phyloP scores from a whole-genome alignment of 345 rosid genomes.

The Brassica rapa region DNA sequence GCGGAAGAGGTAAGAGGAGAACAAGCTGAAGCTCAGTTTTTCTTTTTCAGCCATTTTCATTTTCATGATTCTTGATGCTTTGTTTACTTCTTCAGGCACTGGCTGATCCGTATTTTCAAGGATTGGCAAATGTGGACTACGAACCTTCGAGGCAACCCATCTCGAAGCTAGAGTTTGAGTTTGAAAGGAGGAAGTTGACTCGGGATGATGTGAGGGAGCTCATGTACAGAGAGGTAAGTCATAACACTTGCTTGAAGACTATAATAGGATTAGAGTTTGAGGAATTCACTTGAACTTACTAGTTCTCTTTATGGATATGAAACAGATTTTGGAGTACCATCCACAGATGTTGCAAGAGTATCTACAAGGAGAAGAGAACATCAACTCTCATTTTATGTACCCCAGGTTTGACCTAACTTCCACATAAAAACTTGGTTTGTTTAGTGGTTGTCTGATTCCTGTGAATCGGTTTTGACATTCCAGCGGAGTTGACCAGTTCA shows the following conservation, averaged over 20 bases:
- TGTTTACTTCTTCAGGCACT: conserved; percentile 60
- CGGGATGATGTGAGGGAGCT: conserved; percentile 86
- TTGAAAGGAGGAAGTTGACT: conserved; percentile 81
- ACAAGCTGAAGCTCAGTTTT: not conserved
- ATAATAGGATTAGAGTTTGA: conserved; percentile 3
- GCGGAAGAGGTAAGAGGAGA: conserved; percentile 74
- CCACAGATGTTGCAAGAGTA: conserved; percentile 75
- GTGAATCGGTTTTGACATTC: conserved; percentile 4
- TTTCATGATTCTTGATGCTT: conserved; percentile 15
- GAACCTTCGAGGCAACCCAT: conserved; percentile 84
- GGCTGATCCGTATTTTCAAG: conserved; percentile 83
- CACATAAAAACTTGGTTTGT: not conserved
- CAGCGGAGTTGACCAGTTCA: conserved; percentile 82
- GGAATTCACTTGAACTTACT: conserved; percentile 19
- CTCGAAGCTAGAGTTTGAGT: conserved; percentile 87
- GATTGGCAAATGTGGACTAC: conserved; percentile 65
- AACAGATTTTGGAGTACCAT: conserved; percentile 91
- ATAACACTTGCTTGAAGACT: not conserved
- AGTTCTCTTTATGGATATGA: conserved; percentile 17
- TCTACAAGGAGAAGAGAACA: conserved; percentile 72
- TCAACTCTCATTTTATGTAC: conserved; percentile 71
- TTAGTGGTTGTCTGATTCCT: not conserved
- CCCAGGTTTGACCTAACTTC: conserved; percentile 60
- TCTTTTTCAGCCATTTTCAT: not conserved
- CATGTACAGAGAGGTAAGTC: conserved; percentile 89